These are phyloP conservation scores for Tylopilus vinaceipallidus DNA, from an alignment of 768 basidiomycete species.

Conservation along the genomic window DNA sequence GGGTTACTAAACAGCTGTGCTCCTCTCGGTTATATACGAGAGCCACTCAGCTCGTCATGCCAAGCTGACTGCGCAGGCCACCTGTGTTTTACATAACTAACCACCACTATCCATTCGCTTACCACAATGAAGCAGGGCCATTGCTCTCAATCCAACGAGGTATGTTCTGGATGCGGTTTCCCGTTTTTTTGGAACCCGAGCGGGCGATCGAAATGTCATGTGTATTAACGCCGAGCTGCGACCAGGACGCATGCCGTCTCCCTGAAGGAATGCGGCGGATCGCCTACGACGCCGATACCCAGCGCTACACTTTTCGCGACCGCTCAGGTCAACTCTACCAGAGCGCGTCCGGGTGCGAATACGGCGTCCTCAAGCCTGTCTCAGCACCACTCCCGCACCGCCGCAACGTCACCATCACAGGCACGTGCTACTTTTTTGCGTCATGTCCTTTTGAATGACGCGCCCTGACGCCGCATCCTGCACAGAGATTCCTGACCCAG, in stretches of 20 bases:
- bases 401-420: conserved; percentile 27
- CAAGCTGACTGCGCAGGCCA: too few species aligned
- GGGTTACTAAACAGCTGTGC: too few species aligned
- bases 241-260: conserved; percentile 36
- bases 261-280: conserved; percentile 47
- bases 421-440: conserved; percentile 1
- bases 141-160: conserved; percentile 29
- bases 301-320: conserved; percentile 51
- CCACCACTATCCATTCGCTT: conserved; percentile 6
- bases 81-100: too few species aligned
- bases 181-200: not conserved
- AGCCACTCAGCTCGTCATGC: too few species aligned
- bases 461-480: not conserved
- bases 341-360: conserved; percentile 43
- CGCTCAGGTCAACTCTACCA: conserved; percentile 42
- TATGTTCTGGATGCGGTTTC: conserved; percentile 2
- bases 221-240: conserved; percentile 3
- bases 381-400: conserved; percentile 19
- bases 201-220: not conserved
- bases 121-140: not conserved
- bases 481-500: conserved; percentile 27
- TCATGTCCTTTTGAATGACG: not conserved
- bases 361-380: conserved; percentile 43
- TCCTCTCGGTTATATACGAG: too few species aligned
- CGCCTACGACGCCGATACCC: conserved; percentile 52